Evolutionary conservation across 805 yeast genomes (phyloP).

Genomic region (Barnettozyma vustinii): DNA sequence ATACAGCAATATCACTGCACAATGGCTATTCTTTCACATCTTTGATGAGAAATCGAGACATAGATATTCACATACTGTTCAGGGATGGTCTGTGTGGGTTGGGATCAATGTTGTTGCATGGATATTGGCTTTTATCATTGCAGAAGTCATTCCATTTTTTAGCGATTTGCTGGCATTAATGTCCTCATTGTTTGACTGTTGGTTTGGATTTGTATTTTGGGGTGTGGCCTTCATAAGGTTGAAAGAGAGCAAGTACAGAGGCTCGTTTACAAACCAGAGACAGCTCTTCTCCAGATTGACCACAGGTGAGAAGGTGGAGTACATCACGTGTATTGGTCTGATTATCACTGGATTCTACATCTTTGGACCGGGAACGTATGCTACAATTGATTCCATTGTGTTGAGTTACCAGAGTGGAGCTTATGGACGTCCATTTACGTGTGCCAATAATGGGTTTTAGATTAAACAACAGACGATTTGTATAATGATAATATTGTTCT

Average conservation of each 20-base stretch:
- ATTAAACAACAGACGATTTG: neutral
- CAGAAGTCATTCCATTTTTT: conserved; percentile 62
- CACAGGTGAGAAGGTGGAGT: conserved; percentile 32
- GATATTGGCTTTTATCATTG: conserved; percentile 51
- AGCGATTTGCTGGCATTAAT: conserved; percentile 50
- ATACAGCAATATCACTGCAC: conserved; percentile 49
- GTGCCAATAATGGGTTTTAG: conserved; percentile 39
- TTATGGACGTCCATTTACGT: conserved; percentile 48
- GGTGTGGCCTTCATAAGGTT: conserved; percentile 50
- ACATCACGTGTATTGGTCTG: conserved; percentile 31
- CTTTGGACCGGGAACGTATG: conserved; percentile 55
- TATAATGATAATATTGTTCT: neutral
- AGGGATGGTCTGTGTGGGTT: conserved; percentile 52
- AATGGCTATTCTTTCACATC: conserved; percentile 43
- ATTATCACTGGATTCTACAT: conserved; percentile 47
- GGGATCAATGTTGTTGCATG: conserved; percentile 39
- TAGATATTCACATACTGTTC: conserved; percentile 40
- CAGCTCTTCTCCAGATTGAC: conserved; percentile 28
- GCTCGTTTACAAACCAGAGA: conserved; percentile 21
- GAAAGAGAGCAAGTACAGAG: conserved; percentile 30
- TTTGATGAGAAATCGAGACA: conserved; percentile 39
- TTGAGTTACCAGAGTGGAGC: conserved; percentile 41
- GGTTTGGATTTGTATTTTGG: conserved; percentile 65
- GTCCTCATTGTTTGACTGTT: conserved; percentile 59
- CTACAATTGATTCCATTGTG: conserved; percentile 51